phyloP scores from a whole-genome alignment of 2,329 filamentous ascomycete species.

The Beauveria australis region DNA sequence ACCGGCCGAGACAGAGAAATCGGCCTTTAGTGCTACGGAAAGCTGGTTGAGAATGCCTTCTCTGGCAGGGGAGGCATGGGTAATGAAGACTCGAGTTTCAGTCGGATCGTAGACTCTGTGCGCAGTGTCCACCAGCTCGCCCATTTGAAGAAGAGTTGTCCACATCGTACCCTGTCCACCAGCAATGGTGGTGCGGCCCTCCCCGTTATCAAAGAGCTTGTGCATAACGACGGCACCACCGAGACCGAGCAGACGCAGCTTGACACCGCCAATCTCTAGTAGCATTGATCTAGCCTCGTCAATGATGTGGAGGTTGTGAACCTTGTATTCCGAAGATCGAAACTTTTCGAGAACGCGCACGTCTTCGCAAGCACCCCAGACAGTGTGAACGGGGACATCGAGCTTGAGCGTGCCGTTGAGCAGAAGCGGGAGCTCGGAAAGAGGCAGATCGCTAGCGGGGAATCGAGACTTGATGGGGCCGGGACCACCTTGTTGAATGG shows the following conservation, averaged over 20 bases:
- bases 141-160: conserved; percentile 97
- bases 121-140: conserved; percentile 92
- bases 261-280: conserved; percentile 89
- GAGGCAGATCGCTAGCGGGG: conserved; percentile 69
- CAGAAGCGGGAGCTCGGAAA: conserved; percentile 87
- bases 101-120: conserved; percentile 98
- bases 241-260: conserved; percentile 85
- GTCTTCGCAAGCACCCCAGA: conserved; percentile 98
- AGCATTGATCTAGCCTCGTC: conserved; percentile 95
- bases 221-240: conserved; percentile 98
- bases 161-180: conserved; percentile 99
- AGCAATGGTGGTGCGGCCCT: conserved; percentile 94
- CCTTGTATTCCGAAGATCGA: conserved; percentile 94
- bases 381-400: conserved; percentile 94
- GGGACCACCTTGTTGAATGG: conserved; percentile 55
- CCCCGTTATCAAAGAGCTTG: conserved; percentile 98
- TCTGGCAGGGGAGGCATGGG: conserved; percentile 90
- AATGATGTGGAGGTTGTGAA: conserved; percentile 94
- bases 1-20: conserved; percentile 95
- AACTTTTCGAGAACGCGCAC: conserved; percentile 97
- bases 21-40: conserved; percentile 92
- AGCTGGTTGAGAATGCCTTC: conserved; percentile 97
- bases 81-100: conserved; percentile 93
- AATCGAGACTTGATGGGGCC: conserved; percentile 84
- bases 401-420: conserved; percentile 83